phyloP scores from a whole-genome alignment of 176 grass and related monocot species.

The Cocos nucifera region DNA sequence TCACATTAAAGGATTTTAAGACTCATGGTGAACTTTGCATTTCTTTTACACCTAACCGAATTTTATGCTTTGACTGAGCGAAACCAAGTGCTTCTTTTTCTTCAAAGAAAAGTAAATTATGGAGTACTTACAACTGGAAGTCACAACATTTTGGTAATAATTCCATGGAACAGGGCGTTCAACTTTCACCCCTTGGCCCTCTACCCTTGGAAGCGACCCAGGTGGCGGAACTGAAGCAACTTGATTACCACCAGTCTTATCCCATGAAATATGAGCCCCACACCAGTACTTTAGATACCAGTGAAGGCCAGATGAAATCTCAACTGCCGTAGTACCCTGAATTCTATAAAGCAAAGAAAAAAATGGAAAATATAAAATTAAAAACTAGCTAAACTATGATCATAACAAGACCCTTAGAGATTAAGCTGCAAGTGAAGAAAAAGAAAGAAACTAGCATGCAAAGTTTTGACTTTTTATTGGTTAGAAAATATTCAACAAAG shows the following conservation, averaged over 20 bases:
- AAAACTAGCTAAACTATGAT: too few relatives aligned
- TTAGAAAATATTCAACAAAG: too few relatives aligned
- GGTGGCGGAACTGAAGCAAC: conserved; percentile 46
- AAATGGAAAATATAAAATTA: neutral
- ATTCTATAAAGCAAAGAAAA: conserved; percentile 38
- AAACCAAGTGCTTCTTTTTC: too few relatives aligned
- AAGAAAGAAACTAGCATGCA: too few relatives aligned
- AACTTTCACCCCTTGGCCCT: conserved; percentile 50
- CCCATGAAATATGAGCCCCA: conserved; percentile 86
- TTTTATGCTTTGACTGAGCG: too few relatives aligned
- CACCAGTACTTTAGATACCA: conserved; percentile 97
- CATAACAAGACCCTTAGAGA: too few relatives aligned
- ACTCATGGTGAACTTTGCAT: too few relatives aligned
- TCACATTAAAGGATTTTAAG: too few relatives aligned
- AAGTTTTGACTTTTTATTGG: too few relatives aligned
- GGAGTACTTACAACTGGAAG: conserved; percentile 78
- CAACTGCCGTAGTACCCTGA: conserved; percentile 69
- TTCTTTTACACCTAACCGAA: too few relatives aligned
- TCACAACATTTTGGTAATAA: conserved; percentile 98
- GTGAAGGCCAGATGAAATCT: conserved; percentile 79
- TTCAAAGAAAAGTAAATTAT: neutral
- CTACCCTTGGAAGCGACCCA: conserved; percentile 57
- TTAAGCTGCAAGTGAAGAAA: too few relatives aligned
- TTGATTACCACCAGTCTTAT: conserved; percentile 83
- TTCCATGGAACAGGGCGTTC: conserved; percentile 87